Conservation (phyloP, 495 filamentous ascomycete genomes). For the Cryomyces minteri region DNA sequence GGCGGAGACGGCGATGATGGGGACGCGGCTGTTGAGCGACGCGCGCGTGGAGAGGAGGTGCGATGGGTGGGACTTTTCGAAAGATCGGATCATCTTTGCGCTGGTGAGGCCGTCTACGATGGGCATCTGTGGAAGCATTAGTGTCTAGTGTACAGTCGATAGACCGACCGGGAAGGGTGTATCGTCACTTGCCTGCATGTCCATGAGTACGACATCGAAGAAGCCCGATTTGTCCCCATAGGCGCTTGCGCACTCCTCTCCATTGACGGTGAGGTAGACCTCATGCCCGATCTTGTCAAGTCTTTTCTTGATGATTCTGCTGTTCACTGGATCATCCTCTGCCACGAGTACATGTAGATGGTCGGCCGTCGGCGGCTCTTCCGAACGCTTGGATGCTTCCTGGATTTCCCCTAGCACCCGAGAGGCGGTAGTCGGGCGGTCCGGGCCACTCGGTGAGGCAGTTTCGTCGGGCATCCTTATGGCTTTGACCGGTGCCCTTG, state of each 20-base stretch:
- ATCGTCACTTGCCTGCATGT: constrained; percentile 55
- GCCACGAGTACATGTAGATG: constrained; percentile 57
- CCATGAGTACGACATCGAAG: constrained; percentile 89
- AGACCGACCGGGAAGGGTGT: neutral
- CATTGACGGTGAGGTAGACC: constrained; percentile 60
- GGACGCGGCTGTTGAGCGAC: constrained; percentile 35
- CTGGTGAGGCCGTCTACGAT: constrained; percentile 78
- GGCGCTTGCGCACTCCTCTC: constrained; percentile 62
- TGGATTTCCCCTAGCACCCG: constrained; percentile 3
- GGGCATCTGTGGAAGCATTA: constrained; percentile 48
- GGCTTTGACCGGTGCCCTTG: constrained; percentile 23
- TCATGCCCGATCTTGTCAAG: constrained; percentile 63
- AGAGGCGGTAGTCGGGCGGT: neutral
- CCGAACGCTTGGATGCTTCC: neutral
- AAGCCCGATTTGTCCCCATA: constrained; percentile 37
- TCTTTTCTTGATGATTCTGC: constrained; percentile 69
- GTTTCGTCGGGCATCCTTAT: constrained; percentile 23
- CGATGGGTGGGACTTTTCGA: constrained; percentile 29
- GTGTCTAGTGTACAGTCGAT: constrained; percentile 1
- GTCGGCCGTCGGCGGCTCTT: constrained; percentile 13
- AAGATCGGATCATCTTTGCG: constrained; percentile 62
- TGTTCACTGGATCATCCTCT: constrained; percentile 88
- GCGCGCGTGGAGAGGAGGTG: constrained; percentile 29
- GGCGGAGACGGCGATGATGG: constrained; percentile 83
- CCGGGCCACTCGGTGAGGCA: neutral